Evolutionary conservation across 148 eudicot genomes (phyloP).

Genomic region (Salicornia ramosissima): DNA sequence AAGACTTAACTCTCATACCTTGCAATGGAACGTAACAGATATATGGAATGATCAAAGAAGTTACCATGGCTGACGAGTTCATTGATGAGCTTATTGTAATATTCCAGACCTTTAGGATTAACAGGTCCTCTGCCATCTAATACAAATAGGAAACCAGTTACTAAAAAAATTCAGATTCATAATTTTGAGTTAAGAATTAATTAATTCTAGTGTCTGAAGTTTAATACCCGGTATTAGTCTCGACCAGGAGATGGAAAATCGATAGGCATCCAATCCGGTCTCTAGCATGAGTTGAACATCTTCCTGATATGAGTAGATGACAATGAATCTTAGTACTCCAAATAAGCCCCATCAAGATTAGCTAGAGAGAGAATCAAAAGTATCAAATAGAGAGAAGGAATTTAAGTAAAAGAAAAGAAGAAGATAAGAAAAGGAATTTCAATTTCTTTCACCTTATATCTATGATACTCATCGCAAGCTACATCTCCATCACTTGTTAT

Average conservation of each 20-base stretch:
- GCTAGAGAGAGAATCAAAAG: neutral
- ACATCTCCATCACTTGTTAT: constrained; percentile 25
- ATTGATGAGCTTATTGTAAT: constrained; percentile 47
- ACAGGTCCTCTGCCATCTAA: constrained; percentile 45
- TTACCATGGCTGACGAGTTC: constrained; percentile 45
- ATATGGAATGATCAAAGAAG: neutral
- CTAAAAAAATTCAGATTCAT: neutral
- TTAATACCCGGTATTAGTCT: constrained; percentile 46
- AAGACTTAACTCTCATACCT: neutral
- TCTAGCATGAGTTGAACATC: constrained; percentile 47
- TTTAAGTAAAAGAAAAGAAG: neutral
- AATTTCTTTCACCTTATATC: constrained; percentile 26
- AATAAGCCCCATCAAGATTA: neutral
- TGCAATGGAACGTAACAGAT: no score
- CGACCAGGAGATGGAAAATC: constrained; percentile 61
- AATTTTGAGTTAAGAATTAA: neutral
- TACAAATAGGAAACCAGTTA: neutral
- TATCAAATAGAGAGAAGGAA: neutral
- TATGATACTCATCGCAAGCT: constrained; percentile 32
- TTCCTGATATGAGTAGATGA: constrained; percentile 29
- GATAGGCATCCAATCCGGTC: constrained; percentile 49
- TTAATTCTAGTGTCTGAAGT: neutral
- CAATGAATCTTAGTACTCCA: neutral
- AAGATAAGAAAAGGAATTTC: neutral
- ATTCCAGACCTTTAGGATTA: constrained; percentile 43